A percentile compares a stretch with the other conserved stretches of the same genome.
Conservation (phyloP, 257 asterid genomes). For the Penstemon newberryi region DNA sequence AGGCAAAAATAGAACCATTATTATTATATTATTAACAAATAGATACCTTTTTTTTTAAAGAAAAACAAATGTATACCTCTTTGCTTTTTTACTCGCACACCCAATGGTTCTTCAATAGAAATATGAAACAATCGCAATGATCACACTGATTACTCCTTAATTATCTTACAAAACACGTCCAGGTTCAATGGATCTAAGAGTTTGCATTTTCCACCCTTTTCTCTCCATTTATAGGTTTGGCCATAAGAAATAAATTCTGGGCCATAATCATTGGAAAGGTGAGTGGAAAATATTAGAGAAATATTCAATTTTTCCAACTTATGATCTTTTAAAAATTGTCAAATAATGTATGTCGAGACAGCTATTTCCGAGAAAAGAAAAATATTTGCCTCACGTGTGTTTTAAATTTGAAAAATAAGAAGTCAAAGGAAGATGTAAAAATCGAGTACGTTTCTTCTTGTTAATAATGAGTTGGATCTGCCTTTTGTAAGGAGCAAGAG, state of each 20-base stretch:
- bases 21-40: background rate
- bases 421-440: too few relatives aligned
- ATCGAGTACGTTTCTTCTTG: too few relatives aligned
- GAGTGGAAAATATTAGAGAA: background rate
- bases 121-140: slow-evolving; percentile 18
- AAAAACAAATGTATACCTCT: slow-evolving; percentile 23
- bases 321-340: too few relatives aligned
- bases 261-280: slow-evolving; percentile 27
- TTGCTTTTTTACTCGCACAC: slow-evolving; percentile 39
- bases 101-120: slow-evolving; percentile 34
- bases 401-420: background rate
- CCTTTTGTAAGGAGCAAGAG: too few relatives aligned
- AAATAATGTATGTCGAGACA: too few relatives aligned
- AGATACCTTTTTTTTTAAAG: background rate
- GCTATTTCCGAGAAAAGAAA: background rate
- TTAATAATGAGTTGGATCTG: too few relatives aligned
- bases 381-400: background rate
- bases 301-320: background rate
- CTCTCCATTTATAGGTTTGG: slow-evolving; percentile 19
- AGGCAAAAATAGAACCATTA: background rate
- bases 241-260: slow-evolving; percentile 5
- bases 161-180: slow-evolving; percentile 31
- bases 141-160: background rate
- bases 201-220: slow-evolving; percentile 17
- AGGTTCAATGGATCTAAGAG: slow-evolving; percentile 41